A percentile compares a stretch with the other conserved stretches of the same genome.
Evolutionary conservation across 352 stramenopile genomes (phyloP).

Genomic region (Plasmopara viticola): DNA sequence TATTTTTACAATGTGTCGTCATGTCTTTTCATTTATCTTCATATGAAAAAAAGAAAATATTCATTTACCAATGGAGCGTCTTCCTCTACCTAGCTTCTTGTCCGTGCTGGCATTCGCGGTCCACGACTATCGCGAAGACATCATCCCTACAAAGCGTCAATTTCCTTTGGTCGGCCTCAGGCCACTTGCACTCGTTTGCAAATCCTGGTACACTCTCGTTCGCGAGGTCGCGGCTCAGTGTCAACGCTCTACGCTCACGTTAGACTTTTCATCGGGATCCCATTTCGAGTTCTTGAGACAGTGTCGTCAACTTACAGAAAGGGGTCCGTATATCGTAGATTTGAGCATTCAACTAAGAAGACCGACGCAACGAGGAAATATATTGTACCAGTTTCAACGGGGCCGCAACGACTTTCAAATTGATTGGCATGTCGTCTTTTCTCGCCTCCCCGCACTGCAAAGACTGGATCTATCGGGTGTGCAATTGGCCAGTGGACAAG

Average conservation of each 20-base stretch:
- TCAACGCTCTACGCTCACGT: slow-evolving; percentile 10
- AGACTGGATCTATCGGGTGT: slow-evolving; percentile 28
- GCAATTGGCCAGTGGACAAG: slow-evolving; percentile 18
- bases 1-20: too few species aligned
- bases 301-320: slow-evolving; percentile 9
- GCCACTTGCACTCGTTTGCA: slow-evolving; percentile 22
- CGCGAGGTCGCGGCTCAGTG: slow-evolving; percentile 15
- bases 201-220: slow-evolving; percentile 17
- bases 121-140: slow-evolving; percentile 13
- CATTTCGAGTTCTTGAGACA: slow-evolving; percentile 15
- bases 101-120: slow-evolving; percentile 26
- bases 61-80: slow-evolving; percentile 13
- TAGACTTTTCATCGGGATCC: slow-evolving; percentile 14
- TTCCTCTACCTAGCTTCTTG: slow-evolving; percentile 24
- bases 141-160: slow-evolving; percentile 3
- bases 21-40: slow-evolving; percentile 2
- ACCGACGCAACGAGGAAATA: background rate
- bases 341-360: slow-evolving; percentile 27
- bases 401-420: slow-evolving; percentile 12
- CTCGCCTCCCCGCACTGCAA: slow-evolving; percentile 14
- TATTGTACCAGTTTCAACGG: background rate
- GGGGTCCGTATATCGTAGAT: slow-evolving; percentile 20
- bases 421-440: slow-evolving; percentile 23
- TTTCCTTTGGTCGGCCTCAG: slow-evolving; percentile 7
- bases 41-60: slow-evolving; percentile 12